Conservation (phyloP, 176 grass and related monocot species). For the Oryza glaberrima region DNA sequence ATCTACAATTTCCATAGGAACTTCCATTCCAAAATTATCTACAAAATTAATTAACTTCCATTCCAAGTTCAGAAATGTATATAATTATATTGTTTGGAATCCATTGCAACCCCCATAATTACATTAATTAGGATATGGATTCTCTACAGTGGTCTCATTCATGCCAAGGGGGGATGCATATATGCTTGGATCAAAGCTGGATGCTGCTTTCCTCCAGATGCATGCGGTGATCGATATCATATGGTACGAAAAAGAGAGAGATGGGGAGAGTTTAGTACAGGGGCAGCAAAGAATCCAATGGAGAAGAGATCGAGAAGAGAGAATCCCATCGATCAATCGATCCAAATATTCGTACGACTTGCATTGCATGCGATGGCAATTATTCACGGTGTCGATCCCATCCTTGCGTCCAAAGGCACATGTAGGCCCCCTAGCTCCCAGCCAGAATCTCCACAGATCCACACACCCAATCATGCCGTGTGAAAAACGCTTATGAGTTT, state of each 20-base stretch:
- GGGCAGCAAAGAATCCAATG: conserved; percentile 42
- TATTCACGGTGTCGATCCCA: neutral
- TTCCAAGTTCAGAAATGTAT: no score
- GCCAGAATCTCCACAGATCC: conserved; percentile 49
- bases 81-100: no score
- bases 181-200: neutral
- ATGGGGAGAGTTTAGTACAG: neutral
- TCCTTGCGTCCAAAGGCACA: conserved; percentile 44
- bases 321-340: conserved; percentile 19
- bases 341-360: neutral
- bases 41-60: no score
- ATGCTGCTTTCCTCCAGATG: neutral
- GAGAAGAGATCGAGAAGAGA: neutral
- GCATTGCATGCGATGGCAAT: conserved; percentile 15
- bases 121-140: no score
- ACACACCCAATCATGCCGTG: conserved; percentile 28
- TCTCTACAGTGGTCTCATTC: no score
- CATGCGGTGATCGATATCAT: neutral
- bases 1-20: no score
- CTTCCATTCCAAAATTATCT: no score
- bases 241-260: conserved; percentile 17
- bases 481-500: neutral
- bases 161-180: neutral
- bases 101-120: no score
- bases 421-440: conserved; percentile 4